phyloP scores from a whole-genome alignment of 495 filamentous ascomycete genomes.

The Trichoderma virens region DNA sequence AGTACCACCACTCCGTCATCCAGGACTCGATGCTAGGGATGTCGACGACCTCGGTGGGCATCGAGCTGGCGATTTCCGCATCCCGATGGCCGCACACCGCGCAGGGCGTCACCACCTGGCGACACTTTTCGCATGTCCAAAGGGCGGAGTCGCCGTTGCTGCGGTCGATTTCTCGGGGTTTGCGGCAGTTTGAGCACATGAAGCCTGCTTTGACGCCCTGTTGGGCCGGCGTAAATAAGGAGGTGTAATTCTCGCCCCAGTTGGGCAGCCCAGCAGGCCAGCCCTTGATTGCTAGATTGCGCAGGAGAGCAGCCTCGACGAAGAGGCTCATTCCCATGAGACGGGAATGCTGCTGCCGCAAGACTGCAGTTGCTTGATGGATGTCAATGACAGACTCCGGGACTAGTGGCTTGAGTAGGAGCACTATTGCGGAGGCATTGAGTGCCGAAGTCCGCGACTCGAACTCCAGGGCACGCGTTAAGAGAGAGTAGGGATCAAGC shows the following conservation, averaged over 20 bases:
- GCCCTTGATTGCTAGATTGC: slow-evolving; percentile 52
- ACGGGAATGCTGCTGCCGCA: slow-evolving; percentile 57
- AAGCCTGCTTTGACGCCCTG: slow-evolving; percentile 37
- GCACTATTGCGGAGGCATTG: slow-evolving; percentile 43
- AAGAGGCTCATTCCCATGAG: slow-evolving; percentile 58
- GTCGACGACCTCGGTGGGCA: slow-evolving; percentile 28
- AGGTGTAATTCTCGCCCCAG: slow-evolving; percentile 45
- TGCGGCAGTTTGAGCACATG: slow-evolving; percentile 44
- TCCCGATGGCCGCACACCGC: slow-evolving; percentile 38
- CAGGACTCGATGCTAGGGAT: slow-evolving; percentile 7
- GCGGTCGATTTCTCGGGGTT: slow-evolving; percentile 44
- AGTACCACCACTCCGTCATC: slow-evolving; percentile 53
- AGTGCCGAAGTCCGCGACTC: slow-evolving; percentile 37
- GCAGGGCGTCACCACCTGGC: slow-evolving; percentile 34
- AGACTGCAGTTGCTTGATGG: slow-evolving; percentile 44
- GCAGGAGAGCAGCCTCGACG: slow-evolving; percentile 59
- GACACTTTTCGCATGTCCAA: slow-evolving; percentile 44
- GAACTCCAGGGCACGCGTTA: slow-evolving; percentile 39
- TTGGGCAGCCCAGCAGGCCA: slow-evolving; percentile 36
- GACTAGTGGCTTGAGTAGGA: slow-evolving; percentile 44
- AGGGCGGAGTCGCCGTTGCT: slow-evolving; percentile 20
- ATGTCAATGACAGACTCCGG: slow-evolving; percentile 39
- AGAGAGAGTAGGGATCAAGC: slow-evolving; percentile 40
- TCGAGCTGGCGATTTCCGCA: slow-evolving; percentile 14
- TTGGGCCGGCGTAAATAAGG: slow-evolving; percentile 52